Evolutionary conservation across 2,329 filamentous ascomycete species (phyloP), one percentile per base, ranked within the genome.

Genomic region (Trichoderma asperellum): DNA sequence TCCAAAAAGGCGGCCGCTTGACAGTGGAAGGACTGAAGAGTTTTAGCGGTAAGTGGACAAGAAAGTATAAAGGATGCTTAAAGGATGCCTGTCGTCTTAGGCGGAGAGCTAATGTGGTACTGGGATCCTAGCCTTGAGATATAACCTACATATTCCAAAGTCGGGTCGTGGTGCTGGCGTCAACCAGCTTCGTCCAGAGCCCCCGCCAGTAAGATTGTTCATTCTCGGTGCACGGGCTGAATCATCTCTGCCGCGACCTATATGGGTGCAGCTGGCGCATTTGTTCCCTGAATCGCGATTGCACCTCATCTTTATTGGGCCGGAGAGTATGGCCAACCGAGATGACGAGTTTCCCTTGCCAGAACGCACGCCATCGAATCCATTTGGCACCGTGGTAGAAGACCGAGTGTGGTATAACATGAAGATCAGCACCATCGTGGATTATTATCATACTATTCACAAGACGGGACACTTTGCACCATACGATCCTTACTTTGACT

Each of bases 401-500:
- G 95, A 97, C 79, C 89, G 95, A 64, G 86, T 99, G 10, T 93
- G 91, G 77, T 89, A 91, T 68, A 91, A 91, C 73, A 89, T 98
- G 88, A 99, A 99, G 84, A 97, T 99, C 76, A 96, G 91, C 79
- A 99, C 96, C 0, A 97, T 94, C 76, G 95, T 98, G 63, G 96
- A 99, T 75, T 97, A 99, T 83, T 99, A 96, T 83, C 95, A 99
- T 81, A 98, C 93, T 2, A 88, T 99, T 74, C 95, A 99, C 82
- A 89, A 94, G 78, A 92, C 95, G 0, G 91, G 93, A 59, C 88
- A 94, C 77, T 99, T 98, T 82, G 89, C 92, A 69, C 96, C 96
- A 0, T 97, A 96, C 78, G 96, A 99, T 78, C 96, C 96, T 0
- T 99, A 99, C 83, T 97, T 99, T 79, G 96, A 99, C 83, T 96